Evolutionary conservation across 106 monocot species (phyloP).

Genomic region (Chionographis japonica): DNA sequence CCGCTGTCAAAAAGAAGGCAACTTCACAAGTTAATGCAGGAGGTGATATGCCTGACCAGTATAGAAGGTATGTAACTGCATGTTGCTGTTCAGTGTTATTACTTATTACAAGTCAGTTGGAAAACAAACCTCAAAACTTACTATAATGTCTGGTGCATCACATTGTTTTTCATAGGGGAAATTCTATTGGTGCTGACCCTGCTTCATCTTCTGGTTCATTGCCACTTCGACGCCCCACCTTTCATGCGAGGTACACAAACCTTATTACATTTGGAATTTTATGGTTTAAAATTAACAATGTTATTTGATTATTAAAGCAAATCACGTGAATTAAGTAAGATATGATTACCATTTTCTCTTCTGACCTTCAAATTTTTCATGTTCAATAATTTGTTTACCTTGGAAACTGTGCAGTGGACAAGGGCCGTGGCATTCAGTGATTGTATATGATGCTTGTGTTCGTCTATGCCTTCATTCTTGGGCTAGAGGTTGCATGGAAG

Average conservation of each 20-base stretch:
- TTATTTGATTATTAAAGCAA: too few species aligned
- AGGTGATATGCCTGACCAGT: conserved; percentile 27
- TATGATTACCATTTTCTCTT: neutral
- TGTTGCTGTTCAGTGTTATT: neutral
- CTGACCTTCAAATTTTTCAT: neutral
- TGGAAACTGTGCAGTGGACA: conserved; percentile 46
- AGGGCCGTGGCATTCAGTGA: conserved; percentile 91
- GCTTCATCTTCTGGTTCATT: conserved; percentile 51
- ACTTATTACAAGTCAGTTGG: neutral
- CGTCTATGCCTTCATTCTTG: conserved; percentile 95
- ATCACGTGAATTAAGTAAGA: neutral
- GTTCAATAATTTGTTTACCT: neutral
- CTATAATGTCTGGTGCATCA: too few species aligned
- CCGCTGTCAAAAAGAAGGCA: conserved; percentile 21
- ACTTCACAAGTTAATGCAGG: conserved; percentile 18
- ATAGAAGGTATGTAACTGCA: conserved; percentile 26
- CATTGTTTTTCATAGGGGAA: conserved; percentile 19
- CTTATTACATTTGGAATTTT: too few species aligned
- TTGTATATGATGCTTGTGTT: conserved; percentile 98
- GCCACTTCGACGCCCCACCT: conserved; percentile 61
- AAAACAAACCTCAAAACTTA: neutral
- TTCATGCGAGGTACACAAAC: conserved; percentile 73
- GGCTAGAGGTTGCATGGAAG: conserved; percentile 98
- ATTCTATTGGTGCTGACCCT: conserved; percentile 30
- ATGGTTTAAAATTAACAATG: too few species aligned